phyloP scores from a whole-genome alignment of 495 filamentous ascomycete species.

The Aspergillus cristatus region DNA sequence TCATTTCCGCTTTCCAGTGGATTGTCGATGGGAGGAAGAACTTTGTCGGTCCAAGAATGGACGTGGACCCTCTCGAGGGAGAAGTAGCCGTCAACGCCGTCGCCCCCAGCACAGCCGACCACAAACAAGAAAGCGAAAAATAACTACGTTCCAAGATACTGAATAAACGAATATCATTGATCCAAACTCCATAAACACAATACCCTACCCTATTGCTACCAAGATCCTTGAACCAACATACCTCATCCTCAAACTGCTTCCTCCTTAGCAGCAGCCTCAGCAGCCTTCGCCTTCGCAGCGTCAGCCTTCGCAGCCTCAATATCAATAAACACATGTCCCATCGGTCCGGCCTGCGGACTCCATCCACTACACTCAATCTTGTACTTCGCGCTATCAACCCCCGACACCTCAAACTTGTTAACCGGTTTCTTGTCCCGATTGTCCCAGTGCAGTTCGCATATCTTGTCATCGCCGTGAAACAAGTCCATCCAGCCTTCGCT shows the following conservation, averaged over 20 bases:
- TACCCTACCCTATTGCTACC: too few relatives aligned
- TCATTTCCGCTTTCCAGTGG: conserved; percentile 60
- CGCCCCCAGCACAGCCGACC: too few relatives aligned
- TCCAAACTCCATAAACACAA: too few relatives aligned
- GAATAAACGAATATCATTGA: too few relatives aligned
- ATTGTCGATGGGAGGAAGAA: conserved; percentile 65
- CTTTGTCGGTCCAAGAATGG: conserved; percentile 52
- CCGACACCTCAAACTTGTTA: conserved; percentile 26
- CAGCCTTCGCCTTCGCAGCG: too few relatives aligned
- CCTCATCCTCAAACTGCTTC: too few relatives aligned
- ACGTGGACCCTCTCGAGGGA: conserved; percentile 35
- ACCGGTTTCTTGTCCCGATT: conserved; percentile 17
- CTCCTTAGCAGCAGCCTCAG: too few relatives aligned
- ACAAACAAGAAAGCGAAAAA: too few relatives aligned
- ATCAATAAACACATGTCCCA: conserved; percentile 32
- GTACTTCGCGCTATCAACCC: conserved; percentile 22
- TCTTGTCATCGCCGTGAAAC: conserved; percentile 28
- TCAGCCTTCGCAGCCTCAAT: conserved; percentile 14
- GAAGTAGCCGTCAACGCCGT: conserved; percentile 6
- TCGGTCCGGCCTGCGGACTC: conserved; percentile 25
- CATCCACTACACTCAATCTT: conserved; percentile 27
- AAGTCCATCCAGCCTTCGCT: conserved; percentile 31
- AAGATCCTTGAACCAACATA: too few relatives aligned
- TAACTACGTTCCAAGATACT: too few relatives aligned
- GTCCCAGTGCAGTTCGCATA: conserved; percentile 35